phyloP scores from a whole-genome alignment of 768 basidiomycete species.

The Agaricus blazei region DNA sequence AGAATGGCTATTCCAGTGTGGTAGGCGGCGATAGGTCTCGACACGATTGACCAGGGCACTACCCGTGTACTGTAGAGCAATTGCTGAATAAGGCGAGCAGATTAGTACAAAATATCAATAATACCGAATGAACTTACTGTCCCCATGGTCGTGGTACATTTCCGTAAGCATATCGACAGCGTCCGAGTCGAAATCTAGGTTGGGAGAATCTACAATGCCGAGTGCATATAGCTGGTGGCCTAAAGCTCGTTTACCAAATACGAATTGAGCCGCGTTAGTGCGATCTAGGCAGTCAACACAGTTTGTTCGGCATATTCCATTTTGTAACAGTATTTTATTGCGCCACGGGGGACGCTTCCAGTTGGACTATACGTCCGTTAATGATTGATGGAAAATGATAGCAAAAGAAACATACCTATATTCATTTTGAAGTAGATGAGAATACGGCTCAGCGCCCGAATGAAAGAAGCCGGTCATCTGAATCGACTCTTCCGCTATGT shows the following conservation, averaged over 20 bases:
- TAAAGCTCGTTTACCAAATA: slow-evolving; percentile 90
- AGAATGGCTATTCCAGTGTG: slow-evolving; percentile 97
- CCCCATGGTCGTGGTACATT: slow-evolving; percentile 98
- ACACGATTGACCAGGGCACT: slow-evolving; percentile 94
- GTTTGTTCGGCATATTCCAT: slow-evolving; percentile 89
- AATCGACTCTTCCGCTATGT: slow-evolving; percentile 90
- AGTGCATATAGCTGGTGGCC: slow-evolving; percentile 95
- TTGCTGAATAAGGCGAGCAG: slow-evolving; percentile 42
- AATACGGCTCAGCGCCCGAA: slow-evolving; percentile 82
- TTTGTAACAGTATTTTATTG: slow-evolving; percentile 72
- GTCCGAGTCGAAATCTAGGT: slow-evolving; percentile 88
- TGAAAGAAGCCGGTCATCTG: slow-evolving; percentile 94
- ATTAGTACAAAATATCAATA: background rate
- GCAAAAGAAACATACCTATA: slow-evolving; percentile 26
- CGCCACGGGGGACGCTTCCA: slow-evolving; percentile 45
- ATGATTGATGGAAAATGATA: background rate
- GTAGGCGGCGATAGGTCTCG: slow-evolving; percentile 92
- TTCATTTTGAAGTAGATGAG: slow-evolving; percentile 54
- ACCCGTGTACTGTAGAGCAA: slow-evolving; percentile 95
- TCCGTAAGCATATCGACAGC: slow-evolving; percentile 96
- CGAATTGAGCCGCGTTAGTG: slow-evolving; percentile 95
- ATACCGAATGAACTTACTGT: slow-evolving; percentile 54
- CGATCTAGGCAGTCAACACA: slow-evolving; percentile 97
- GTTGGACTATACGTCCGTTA: slow-evolving; percentile 12
- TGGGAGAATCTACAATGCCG: slow-evolving; percentile 80